Conservation (phyloP, 2,329 filamentous ascomycete genomes). For the Fusarium tjaetaba region DNA sequence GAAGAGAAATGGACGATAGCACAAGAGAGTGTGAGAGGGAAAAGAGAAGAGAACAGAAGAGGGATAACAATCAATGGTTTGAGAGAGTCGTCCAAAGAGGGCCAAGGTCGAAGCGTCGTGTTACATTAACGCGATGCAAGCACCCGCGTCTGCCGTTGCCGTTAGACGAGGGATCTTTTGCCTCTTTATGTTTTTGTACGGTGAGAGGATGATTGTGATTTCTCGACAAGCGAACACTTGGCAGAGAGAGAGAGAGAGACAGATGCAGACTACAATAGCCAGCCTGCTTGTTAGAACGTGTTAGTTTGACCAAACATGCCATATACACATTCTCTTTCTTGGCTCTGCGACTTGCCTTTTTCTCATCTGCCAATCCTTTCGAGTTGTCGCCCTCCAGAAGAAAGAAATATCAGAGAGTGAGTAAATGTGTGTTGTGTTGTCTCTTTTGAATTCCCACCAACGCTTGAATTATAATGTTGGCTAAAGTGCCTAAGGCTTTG, state of each 20-base stretch:
- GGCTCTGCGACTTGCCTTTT: constrained; percentile 9
- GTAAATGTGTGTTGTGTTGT: not conserved
- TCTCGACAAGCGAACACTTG: not conserved
- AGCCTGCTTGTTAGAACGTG: not conserved
- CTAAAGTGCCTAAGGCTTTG: not conserved
- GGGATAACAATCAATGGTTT: constrained; percentile 3
- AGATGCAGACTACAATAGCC: not conserved
- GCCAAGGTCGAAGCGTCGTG: constrained; percentile 24
- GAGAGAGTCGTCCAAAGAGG: constrained; percentile 19
- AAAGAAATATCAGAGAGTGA: not conserved
- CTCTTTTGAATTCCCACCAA: not conserved
- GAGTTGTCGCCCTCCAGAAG: not conserved
- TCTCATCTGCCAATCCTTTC: not conserved
- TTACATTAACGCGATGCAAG: constrained; percentile 24
- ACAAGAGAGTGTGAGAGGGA: not conserved
- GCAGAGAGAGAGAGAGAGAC: not conserved
- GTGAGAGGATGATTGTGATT: not conserved
- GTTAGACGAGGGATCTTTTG: not conserved
- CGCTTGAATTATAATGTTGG: not conserved
- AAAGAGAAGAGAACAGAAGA: not conserved
- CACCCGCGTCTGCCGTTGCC: constrained; percentile 18
- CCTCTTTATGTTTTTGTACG: not conserved
- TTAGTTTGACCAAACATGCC: not conserved
- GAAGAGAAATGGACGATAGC: not conserved
- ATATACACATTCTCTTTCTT: not conserved